These are phyloP conservation scores for Candida chauliodis DNA, from an alignment of 805 yeast genomes.

Conservation along the genomic window DNA sequence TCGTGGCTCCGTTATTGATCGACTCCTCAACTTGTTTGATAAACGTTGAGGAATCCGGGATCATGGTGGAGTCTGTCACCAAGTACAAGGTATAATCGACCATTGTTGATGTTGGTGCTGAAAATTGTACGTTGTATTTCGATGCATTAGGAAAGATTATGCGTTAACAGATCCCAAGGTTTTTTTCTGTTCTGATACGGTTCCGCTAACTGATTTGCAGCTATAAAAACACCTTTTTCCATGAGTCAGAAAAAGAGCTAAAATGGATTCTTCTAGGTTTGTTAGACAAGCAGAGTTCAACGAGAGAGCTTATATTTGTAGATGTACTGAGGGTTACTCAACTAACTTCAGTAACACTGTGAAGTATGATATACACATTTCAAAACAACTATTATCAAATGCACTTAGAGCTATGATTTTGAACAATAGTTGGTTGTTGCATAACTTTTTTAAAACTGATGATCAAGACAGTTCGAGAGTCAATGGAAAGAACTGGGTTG, in stretches of 20 bases:
- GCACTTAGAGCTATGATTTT: slow-evolving; percentile 13
- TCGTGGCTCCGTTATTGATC: slow-evolving; percentile 67
- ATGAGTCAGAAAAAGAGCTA: no score
- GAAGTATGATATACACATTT: slow-evolving; percentile 12
- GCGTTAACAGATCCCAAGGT: slow-evolving; percentile 2
- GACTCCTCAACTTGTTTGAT: slow-evolving; percentile 61
- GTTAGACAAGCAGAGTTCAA: slow-evolving; percentile 16
- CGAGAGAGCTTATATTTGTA: slow-evolving; percentile 20
- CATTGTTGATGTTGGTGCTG: slow-evolving; percentile 2
- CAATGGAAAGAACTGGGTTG: slow-evolving; percentile 13
- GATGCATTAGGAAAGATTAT: slow-evolving; percentile 2
- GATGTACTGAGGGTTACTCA: slow-evolving; percentile 16
- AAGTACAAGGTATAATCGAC: slow-evolving; percentile 63
- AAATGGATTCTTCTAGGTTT: slow-evolving; percentile 9
- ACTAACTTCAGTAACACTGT: slow-evolving; percentile 21
- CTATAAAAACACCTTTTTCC: neutral
- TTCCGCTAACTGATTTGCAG: slow-evolving; percentile 1
- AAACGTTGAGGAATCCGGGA: slow-evolving; percentile 52
- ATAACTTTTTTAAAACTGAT: slow-evolving; percentile 16
- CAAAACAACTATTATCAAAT: slow-evolving; percentile 12
- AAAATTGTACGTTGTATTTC: neutral
- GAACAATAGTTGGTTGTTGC: slow-evolving; percentile 15
- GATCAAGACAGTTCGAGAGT: slow-evolving; percentile 8
- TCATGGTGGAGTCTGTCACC: slow-evolving; percentile 76
- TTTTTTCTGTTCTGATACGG: no score